A percentile compares a stretch with the other conserved stretches of the same genome.
These are phyloP conservation scores for Ettlia oleoabundans DNA, from an alignment of 139 green algal genomes.

Conservation along the genomic window DNA sequence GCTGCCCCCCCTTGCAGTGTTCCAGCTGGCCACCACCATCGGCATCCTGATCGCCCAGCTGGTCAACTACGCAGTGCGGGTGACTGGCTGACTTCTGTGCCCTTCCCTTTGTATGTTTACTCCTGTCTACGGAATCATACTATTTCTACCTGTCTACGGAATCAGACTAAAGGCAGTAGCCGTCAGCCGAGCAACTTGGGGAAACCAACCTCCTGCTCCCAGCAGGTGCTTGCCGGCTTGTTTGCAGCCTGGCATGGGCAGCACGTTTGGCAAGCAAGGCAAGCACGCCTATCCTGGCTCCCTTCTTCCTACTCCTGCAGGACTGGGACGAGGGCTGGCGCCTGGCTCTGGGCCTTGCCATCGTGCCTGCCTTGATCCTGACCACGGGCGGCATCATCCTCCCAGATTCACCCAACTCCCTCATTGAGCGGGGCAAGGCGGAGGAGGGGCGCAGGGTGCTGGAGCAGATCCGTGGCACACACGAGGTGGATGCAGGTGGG, in stretches of 20 bases:
- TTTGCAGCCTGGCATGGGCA: too few relatives aligned
- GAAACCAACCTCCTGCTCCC: too few relatives aligned
- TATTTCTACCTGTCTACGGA: too few relatives aligned
- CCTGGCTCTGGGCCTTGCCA: constrained; percentile 42
- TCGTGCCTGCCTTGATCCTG: constrained; percentile 41
- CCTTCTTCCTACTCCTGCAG: too few relatives aligned
- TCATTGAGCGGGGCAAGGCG: constrained; percentile 58
- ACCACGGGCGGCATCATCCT: constrained; percentile 62
- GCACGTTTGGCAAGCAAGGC: too few relatives aligned
- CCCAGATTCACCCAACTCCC: constrained; percentile 81
- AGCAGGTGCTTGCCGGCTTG: too few relatives aligned
- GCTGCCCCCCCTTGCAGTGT: background rate
- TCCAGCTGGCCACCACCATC: constrained; percentile 52
- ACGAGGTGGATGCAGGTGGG: constrained; percentile 52
- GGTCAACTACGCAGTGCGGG: constrained; percentile 52
- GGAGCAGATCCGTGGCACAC: constrained; percentile 55
- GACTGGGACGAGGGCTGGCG: constrained; percentile 42
- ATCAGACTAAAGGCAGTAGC: too few relatives aligned
- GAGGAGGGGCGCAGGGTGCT: constrained; percentile 54
- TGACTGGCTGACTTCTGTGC: too few relatives aligned
- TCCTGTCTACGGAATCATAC: too few relatives aligned
- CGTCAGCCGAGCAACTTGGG: too few relatives aligned
- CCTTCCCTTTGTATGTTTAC: too few relatives aligned
- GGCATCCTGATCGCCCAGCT: constrained; percentile 49
- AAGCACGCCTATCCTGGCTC: too few relatives aligned